phyloP scores from a whole-genome alignment of 2,329 filamentous ascomycete genomes.

The Curvularia eragrostidis region DNA sequence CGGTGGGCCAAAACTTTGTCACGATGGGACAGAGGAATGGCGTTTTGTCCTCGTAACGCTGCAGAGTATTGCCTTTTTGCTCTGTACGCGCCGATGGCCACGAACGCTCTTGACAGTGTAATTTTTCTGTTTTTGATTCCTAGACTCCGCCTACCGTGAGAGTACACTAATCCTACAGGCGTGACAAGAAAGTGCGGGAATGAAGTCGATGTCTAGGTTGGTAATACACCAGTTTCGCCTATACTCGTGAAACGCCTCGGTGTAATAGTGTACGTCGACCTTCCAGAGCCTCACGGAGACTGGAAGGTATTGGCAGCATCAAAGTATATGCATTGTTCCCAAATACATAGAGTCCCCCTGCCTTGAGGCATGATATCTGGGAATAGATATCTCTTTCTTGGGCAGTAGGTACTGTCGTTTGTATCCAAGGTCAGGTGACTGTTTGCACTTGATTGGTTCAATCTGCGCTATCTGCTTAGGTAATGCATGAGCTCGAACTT shows the following conservation, averaged over 20 bases:
- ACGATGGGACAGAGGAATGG: neutral
- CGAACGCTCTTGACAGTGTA: neutral
- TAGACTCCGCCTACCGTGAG: neutral
- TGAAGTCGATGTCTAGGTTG: too few relatives aligned
- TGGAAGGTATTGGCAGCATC: too few relatives aligned
- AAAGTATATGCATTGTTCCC: too few relatives aligned
- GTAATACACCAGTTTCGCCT: too few relatives aligned
- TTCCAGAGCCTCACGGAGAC: too few relatives aligned
- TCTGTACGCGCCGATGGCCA: neutral
- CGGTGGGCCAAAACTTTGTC: neutral
- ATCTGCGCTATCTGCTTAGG: slow-evolving; percentile 8
- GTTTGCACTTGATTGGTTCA: neutral
- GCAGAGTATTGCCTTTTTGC: neutral
- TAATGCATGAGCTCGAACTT: slow-evolving; percentile 16
- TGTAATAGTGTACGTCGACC: too few relatives aligned
- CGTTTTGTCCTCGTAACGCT: neutral
- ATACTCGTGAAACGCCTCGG: too few relatives aligned
- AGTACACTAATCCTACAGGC: neutral
- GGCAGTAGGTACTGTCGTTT: too few relatives aligned
- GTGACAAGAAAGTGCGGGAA: too few relatives aligned
- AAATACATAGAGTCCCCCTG: too few relatives aligned
- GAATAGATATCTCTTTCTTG: too few relatives aligned
- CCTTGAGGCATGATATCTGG: too few relatives aligned
- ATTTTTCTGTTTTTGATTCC: neutral
- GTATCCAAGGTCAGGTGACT: neutral